Conservation (phyloP, 2,329 filamentous ascomycete species). For the Fusarium sp. region DNA sequence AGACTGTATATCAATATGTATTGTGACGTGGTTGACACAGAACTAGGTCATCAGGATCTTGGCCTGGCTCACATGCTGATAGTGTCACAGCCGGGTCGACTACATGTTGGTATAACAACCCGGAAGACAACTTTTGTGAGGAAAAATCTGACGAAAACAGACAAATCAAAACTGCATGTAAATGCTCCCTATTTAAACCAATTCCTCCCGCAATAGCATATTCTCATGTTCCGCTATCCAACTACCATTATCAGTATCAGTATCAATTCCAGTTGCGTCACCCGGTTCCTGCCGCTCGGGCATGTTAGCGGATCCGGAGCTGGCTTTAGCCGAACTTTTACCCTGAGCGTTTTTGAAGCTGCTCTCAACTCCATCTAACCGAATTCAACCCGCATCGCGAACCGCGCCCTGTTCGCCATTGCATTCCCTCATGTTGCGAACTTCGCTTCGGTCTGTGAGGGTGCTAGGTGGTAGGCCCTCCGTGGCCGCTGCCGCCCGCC, state of each 20-base stretch:
- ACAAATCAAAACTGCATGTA: not conserved
- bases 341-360: constrained; percentile 55
- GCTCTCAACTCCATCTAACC: constrained; percentile 46
- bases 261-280: constrained; percentile 43
- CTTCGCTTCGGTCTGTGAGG: constrained; percentile 70
- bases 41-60: not conserved
- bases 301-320: constrained; percentile 40
- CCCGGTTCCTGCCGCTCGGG: constrained; percentile 49
- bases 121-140: not conserved
- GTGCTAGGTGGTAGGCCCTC: constrained; percentile 63
- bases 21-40: not conserved
- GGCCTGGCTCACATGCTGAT: not conserved
- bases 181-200: not conserved
- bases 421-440: constrained; percentile 71
- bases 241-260: not conserved
- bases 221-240: not conserved
- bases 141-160: not conserved
- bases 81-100: not conserved
- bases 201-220: not conserved
- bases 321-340: constrained; percentile 55
- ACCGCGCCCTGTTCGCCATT: constrained; percentile 52
- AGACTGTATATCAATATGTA: not conserved
- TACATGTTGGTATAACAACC: not conserved
- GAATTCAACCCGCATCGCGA: constrained; percentile 44
- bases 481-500: constrained; percentile 61